Percentiles rank a stretch among this genome's conserved stretches.
phyloP scores from a whole-genome alignment of 106 monocot genomes.

The Ottelia alismoides region DNA sequence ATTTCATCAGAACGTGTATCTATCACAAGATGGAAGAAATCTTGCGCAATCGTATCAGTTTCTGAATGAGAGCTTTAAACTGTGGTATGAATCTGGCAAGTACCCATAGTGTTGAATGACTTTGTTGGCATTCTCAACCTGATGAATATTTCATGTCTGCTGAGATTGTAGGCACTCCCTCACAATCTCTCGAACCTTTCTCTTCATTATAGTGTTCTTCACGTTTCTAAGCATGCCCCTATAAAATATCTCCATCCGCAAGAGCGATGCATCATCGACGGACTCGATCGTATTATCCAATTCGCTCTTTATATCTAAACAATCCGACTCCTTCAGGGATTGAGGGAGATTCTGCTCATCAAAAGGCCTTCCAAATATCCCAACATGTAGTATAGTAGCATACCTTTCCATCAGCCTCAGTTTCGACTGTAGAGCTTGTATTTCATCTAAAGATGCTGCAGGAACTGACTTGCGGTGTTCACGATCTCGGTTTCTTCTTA shows the following conservation, averaged over 20 bases:
- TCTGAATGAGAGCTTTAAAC: too few relatives aligned
- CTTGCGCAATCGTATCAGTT: too few relatives aligned
- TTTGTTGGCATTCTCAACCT: too few relatives aligned
- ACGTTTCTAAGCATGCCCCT: slow-evolving; percentile 41
- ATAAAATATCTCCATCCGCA: slow-evolving; percentile 55
- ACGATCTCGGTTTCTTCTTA: not conserved
- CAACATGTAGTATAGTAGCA: slow-evolving; percentile 52
- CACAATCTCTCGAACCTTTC: slow-evolving; percentile 46
- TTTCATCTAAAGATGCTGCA: slow-evolving; percentile 5
- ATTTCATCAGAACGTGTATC: too few relatives aligned
- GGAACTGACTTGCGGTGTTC: not conserved
- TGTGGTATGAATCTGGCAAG: too few relatives aligned
- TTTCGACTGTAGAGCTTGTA: slow-evolving; percentile 16
- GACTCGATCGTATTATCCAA: slow-evolving; percentile 45
- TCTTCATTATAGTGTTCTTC: slow-evolving; percentile 60
- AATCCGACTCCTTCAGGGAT: slow-evolving; percentile 26
- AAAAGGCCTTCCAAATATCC: slow-evolving; percentile 50
- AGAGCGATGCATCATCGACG: slow-evolving; percentile 43
- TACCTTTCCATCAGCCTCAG: slow-evolving; percentile 48
- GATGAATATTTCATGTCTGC: too few relatives aligned
- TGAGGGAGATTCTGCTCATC: slow-evolving; percentile 33
- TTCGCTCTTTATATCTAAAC: slow-evolving; percentile 61
- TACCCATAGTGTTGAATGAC: too few relatives aligned
- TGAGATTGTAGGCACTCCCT: slow-evolving; percentile 30
- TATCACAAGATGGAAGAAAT: too few relatives aligned